These are phyloP conservation scores for Trichosporon faecale DNA, from an alignment of 1,284 basidiomycete species.

Conservation along the genomic window DNA sequence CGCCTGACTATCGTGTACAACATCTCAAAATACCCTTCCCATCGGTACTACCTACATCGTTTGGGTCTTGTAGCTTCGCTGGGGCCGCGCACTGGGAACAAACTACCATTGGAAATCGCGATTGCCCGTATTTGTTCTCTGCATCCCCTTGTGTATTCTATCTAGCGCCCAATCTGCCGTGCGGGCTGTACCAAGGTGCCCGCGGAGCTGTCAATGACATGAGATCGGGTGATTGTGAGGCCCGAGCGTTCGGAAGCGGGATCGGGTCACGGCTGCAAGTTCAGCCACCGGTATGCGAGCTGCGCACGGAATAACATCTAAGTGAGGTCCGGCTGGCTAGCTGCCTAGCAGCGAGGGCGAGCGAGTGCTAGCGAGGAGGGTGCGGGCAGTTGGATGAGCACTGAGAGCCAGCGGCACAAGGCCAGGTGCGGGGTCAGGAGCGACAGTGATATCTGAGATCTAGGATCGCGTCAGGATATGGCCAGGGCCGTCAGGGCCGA, in stretches of 20 bases:
- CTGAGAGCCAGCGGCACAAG: too few relatives aligned
- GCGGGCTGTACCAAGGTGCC: background rate
- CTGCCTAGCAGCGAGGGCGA: too few relatives aligned
- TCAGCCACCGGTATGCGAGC: background rate
- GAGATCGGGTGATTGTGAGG: background rate
- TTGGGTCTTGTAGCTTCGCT: background rate
- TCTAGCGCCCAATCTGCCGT: background rate
- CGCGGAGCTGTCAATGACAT: background rate
- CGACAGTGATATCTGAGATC: background rate
- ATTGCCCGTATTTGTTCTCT: background rate
- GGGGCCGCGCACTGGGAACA: background rate
- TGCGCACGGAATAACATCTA: background rate
- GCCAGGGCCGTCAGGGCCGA: background rate
- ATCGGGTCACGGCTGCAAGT: background rate
- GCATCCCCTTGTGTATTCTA: background rate
- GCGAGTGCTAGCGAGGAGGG: background rate
- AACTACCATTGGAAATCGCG: background rate
- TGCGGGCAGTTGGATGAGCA: background rate
- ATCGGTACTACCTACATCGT: background rate
- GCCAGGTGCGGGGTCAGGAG: background rate
- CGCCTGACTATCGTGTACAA: background rate
- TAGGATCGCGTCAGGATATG: background rate
- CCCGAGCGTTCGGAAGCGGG: background rate
- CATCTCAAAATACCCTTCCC: background rate
- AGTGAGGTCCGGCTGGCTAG: too few relatives aligned